These are phyloP conservation scores for Ustilago tritici DNA, from an alignment of 1,284 basidiomycete species.

Conservation along the genomic window DNA sequence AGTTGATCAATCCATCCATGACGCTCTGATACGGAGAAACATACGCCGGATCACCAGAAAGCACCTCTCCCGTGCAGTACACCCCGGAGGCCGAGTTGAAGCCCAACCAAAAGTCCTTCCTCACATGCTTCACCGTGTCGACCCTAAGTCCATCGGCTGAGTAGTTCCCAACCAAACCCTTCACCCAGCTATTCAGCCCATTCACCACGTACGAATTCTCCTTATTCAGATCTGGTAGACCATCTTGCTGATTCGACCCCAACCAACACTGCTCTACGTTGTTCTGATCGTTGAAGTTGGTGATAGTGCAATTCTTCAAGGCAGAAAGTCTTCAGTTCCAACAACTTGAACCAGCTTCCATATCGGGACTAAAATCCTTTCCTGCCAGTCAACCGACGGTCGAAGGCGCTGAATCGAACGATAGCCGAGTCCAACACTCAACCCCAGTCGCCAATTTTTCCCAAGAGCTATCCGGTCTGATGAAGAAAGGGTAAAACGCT, in stretches of 20 bases:
- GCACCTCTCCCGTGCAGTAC: conserved; percentile 86
- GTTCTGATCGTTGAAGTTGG: conserved; percentile 77
- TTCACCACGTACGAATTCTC: conserved; percentile 75
- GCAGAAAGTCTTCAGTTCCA: no score
- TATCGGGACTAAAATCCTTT: conserved; percentile 11
- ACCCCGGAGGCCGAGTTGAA: conserved; percentile 81
- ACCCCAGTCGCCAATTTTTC: neutral
- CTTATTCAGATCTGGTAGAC: conserved; percentile 81
- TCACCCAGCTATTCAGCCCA: conserved; percentile 77
- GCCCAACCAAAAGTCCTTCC: conserved; percentile 77
- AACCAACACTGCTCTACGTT: conserved; percentile 80
- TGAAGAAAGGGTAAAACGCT: neutral
- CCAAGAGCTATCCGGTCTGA: neutral
- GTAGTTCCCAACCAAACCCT: conserved; percentile 76
- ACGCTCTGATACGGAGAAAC: conserved; percentile 66
- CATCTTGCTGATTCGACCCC: conserved; percentile 76
- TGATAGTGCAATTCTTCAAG: conserved; percentile 71
- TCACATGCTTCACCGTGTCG: conserved; percentile 78
- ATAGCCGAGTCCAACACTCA: conserved; percentile 11
- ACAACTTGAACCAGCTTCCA: neutral
- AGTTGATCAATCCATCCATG: conserved; percentile 74
- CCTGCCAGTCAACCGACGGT: conserved; percentile 1
- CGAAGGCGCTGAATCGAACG: neutral
- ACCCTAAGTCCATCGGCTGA: conserved; percentile 80
- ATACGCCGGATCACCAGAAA: conserved; percentile 74